phyloP scores from a whole-genome alignment of 257 asterid genomes.

The Fraxinus excelsior region DNA sequence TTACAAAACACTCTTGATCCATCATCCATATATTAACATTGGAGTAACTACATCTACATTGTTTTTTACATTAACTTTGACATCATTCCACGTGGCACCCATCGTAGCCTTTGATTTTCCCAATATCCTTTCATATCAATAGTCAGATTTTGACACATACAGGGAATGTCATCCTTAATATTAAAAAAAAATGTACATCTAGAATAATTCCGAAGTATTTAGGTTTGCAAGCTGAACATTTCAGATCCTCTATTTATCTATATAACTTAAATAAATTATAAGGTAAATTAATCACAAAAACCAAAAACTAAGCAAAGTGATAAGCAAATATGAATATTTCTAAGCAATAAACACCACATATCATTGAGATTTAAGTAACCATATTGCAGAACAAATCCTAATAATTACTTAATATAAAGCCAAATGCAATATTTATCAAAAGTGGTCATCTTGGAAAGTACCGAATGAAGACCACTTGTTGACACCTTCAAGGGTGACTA shows the following conservation, averaged over 20 bases:
- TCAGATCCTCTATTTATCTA: constrained; percentile 29
- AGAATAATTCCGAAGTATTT: no score
- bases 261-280: constrained; percentile 13
- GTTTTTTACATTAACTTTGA: no score
- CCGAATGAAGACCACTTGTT: constrained; percentile 98
- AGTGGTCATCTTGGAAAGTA: constrained; percentile 29
- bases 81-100: no score
- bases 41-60: neutral
- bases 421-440: constrained; percentile 1
- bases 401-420: neutral
- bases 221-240: neutral
- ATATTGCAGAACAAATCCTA: constrained; percentile 16
- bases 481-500: constrained; percentile 98
- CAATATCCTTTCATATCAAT: no score
- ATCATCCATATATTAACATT: neutral
- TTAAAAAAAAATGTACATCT: no score
- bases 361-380: constrained; percentile 14
- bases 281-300: constrained; percentile 1
- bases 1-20: neutral
- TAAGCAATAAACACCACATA: neutral
- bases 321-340: neutral
- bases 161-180: no score
- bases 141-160: no score
- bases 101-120: no score
- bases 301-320: neutral